Evolutionary conservation across 2,329 filamentous ascomycete genomes (phyloP), one percentile per base, ranked within the genome.

Genomic region (Penicillium sumatraense): DNA sequence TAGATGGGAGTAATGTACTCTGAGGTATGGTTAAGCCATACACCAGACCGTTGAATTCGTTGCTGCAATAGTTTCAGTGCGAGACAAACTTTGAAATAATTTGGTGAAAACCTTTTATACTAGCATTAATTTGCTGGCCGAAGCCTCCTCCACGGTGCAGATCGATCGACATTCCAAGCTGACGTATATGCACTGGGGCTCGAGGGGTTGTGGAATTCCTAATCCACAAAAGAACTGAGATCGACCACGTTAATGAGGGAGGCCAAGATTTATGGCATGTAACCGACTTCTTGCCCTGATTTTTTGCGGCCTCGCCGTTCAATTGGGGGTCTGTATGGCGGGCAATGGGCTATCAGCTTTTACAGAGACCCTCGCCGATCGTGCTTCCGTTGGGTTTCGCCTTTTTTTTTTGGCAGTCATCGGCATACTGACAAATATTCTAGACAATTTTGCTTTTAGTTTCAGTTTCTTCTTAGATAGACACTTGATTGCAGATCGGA

Each of bases 121-220:
- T 10, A 26, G 14, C 6, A 44, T 5, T 10, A 26, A n/a, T 26
- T 44, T 13, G n/a, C n/a, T 7, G 26, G 6, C 6, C 20, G 42
- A 46, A 46, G 42, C 26, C 16, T 46, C n/a, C 20, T 46, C 26
- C 29, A 36, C 16, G 24, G 10, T 13, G n/a, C 35, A 14, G 33
- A 40, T 44, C 33, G 23, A n/a, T 23, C 27, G n/a, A 41, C 57
- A 60, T 60, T 58, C 58, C 55, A 33, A 11, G 55, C 55, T 60
- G 55, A 60, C 58, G 55, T 58, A 58, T 49, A 45, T 49, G 6
- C 21, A 29, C 23, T 20, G 31, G 27, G 29, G 14, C 33, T 29
- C 26, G 33, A 53, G 50, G 20, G 46, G 36, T 50, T 49, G 44
- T 50, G 54, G 48, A 51, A 59, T 59, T 57, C 46, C 44, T n/a